A percentile compares a stretch with the other conserved stretches of the same genome.
Conservation (phyloP, 1,284 basidiomycete genomes). For the Rhizoctonia solani region DNA sequence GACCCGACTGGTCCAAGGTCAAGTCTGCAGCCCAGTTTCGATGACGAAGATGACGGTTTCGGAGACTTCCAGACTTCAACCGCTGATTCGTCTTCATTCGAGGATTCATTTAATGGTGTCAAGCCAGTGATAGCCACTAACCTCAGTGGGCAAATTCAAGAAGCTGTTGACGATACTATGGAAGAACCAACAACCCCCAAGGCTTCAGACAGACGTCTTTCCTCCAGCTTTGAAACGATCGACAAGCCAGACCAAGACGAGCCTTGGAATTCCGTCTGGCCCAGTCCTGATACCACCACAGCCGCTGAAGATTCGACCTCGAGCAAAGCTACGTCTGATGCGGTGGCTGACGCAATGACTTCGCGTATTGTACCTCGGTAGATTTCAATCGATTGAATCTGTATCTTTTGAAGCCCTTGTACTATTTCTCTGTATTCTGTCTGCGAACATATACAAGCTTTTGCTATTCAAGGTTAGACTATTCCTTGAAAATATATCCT, state of each 20-base stretch:
- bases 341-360: constrained; percentile 28
- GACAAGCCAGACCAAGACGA: constrained; percentile 26
- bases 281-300: constrained; percentile 1
- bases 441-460: neutral
- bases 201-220: constrained; percentile 1
- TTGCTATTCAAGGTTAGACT: constrained; percentile 3
- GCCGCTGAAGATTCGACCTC: neutral
- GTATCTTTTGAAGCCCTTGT: constrained; percentile 13
- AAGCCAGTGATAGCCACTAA: neutral
- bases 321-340: constrained; percentile 1
- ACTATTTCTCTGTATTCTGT: constrained; percentile 20
- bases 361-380: constrained; percentile 21
- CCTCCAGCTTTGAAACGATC: constrained; percentile 25
- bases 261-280: constrained; percentile 25
- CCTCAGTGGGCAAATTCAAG: neutral
- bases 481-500: constrained; percentile 63
- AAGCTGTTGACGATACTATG: constrained; percentile 15
- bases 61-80: constrained; percentile 71
- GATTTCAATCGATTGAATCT: constrained; percentile 3
- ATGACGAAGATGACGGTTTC: constrained; percentile 72
- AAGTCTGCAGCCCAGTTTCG: constrained; percentile 53
- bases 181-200: constrained; percentile 25
- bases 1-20: constrained; percentile 61
- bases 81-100: constrained; percentile 33
- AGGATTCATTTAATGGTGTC: constrained; percentile 21